Evolutionary conservation across 164 flowering plant species (phyloP).

Genomic region (Stephania yunnanensis): DNA sequence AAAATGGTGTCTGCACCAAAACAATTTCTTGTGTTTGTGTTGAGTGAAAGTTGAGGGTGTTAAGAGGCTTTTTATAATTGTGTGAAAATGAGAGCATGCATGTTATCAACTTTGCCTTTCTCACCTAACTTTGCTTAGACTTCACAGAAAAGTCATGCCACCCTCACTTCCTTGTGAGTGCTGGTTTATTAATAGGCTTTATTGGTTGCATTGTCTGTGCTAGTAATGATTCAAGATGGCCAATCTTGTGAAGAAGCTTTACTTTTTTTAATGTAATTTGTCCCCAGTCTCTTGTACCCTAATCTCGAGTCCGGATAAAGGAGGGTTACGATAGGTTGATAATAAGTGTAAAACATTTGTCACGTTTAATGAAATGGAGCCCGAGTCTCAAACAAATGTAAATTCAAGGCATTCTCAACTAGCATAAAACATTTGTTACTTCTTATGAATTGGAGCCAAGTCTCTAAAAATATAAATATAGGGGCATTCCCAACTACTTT

Average conservation of each 20-base stretch:
- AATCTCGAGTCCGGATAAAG: too few relatives aligned
- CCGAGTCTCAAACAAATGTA: too few relatives aligned
- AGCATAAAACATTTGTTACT: too few relatives aligned
- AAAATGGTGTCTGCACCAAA: not conserved
- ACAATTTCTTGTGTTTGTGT: not conserved
- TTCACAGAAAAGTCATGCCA: constrained; percentile 12
- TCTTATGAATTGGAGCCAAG: too few relatives aligned
- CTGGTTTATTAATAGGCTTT: constrained; percentile 4
- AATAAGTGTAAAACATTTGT: too few relatives aligned
- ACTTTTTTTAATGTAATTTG: not conserved
- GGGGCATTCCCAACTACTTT: too few relatives aligned
- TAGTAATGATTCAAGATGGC: not conserved
- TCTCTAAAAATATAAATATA: too few relatives aligned
- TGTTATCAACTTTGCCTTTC: not conserved
- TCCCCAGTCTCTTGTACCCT: too few relatives aligned
- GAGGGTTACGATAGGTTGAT: too few relatives aligned
- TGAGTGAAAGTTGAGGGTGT: not conserved
- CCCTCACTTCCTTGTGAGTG: not conserved
- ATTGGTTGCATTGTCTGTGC: constrained; percentile 9
- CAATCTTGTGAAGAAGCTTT: not conserved
- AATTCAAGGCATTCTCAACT: too few relatives aligned
- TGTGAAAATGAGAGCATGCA: not conserved
- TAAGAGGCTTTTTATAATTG: not conserved
- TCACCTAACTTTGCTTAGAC: constrained; percentile 13
- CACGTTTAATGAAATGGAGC: too few relatives aligned